Evolutionary conservation across 345 rosid genomes (phyloP).

Genomic region (Boechera retrofracta): DNA sequence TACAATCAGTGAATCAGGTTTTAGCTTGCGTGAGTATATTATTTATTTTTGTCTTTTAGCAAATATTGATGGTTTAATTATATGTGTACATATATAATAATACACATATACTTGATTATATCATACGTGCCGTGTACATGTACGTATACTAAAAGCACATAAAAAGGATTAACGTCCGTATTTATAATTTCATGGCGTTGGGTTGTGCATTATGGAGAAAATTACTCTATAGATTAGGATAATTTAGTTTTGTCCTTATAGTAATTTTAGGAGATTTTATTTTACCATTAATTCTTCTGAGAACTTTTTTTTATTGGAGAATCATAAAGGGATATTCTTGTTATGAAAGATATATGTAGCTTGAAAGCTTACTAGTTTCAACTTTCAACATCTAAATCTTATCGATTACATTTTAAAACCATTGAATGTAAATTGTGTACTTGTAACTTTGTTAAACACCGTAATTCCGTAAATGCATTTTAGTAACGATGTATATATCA

Average conservation of each 20-base stretch:
- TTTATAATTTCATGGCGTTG: conserved; percentile 26
- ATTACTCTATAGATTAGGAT: conserved; percentile 25
- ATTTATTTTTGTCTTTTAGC: conserved; percentile 33
- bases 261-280: neutral
- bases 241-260: conserved; percentile 28
- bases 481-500: neutral
- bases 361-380: conserved; percentile 16
- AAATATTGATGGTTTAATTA: conserved; percentile 32
- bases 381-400: neutral
- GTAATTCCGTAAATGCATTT: neutral
- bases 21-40: conserved; percentile 35
- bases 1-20: neutral
- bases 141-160: conserved; percentile 30
- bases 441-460: conserved; percentile 7
- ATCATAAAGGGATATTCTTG: conserved; percentile 11
- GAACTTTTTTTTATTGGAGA: neutral
- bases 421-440: neutral
- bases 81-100: conserved; percentile 40
- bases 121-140: conserved; percentile 36
- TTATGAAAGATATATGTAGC: conserved; percentile 14
- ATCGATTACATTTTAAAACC: neutral
- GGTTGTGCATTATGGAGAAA: conserved; percentile 43
- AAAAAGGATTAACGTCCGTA: conserved; percentile 39
- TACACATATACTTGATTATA: conserved; percentile 37
- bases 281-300: neutral